Percentiles rank a stretch among this genome's conserved stretches.
phyloP scores from a whole-genome alignment of 2,329 filamentous ascomycete genomes.

The Trichoderma asperellum region DNA sequence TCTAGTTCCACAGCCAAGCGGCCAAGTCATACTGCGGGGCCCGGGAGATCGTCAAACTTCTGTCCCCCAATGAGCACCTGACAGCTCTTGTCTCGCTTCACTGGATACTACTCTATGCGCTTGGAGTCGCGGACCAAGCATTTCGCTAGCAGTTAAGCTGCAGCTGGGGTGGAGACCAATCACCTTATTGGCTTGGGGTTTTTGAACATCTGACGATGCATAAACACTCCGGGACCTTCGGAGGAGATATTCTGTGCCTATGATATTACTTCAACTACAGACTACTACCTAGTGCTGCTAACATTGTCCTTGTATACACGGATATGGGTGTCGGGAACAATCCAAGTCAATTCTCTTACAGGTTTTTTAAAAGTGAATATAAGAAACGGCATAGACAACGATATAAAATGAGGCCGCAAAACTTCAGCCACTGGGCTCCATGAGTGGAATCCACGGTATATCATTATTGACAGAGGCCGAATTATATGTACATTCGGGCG shows the following conservation, averaged over 20 bases:
- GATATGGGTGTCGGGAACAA: neutral
- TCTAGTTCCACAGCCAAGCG: neutral
- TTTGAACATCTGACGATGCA: neutral
- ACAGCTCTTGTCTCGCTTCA: neutral
- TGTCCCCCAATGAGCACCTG: neutral
- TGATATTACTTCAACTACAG: neutral
- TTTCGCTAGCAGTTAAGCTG: neutral
- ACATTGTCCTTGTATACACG: neutral
- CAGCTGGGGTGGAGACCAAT: neutral
- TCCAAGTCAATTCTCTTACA: neutral
- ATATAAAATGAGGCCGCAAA: neutral
- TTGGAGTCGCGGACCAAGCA: neutral
- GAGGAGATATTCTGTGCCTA: neutral
- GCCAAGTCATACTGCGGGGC: neutral
- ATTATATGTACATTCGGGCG: neutral
- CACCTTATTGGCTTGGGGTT: neutral
- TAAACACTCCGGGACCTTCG: constrained; percentile 1
- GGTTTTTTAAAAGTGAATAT: neutral
- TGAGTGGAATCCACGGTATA: neutral
- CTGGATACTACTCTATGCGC: neutral
- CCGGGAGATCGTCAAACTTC: constrained; percentile 10
- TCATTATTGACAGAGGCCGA: neutral
- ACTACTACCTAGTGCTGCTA: neutral
- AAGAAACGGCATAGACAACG: neutral
- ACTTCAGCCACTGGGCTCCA: neutral